These are phyloP conservation scores for Heterobasidion occidentale DNA, from an alignment of 1,284 basidiomycete genomes.

Conservation along the genomic window DNA sequence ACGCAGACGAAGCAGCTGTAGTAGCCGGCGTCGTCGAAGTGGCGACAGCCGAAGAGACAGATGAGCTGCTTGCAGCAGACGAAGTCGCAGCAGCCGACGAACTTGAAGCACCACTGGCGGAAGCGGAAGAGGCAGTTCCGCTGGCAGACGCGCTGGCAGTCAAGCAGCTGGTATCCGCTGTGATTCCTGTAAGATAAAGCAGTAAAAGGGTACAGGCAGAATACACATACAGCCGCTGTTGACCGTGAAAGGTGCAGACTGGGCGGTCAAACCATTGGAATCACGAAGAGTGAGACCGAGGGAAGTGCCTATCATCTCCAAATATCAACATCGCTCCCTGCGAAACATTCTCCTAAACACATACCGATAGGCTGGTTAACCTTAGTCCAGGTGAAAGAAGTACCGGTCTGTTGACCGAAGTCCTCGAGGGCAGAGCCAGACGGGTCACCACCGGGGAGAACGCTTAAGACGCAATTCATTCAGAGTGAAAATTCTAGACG, in stretches of 20 bases:
- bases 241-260: conserved; percentile 45
- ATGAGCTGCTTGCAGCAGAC: conserved; percentile 4
- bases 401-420: background rate
- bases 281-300: conserved; percentile 50
- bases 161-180: conserved; percentile 27
- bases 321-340: no score
- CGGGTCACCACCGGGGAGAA: conserved; percentile 2
- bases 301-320: conserved; percentile 26
- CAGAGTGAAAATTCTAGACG: background rate
- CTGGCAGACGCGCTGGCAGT: conserved; percentile 13
- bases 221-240: conserved; percentile 31
- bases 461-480: background rate
- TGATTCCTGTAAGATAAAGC: background rate
- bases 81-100: conserved; percentile 8
- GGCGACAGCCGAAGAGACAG: conserved; percentile 6
- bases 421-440: background rate
- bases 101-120: conserved; percentile 5
- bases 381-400: background rate
- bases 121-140: background rate
- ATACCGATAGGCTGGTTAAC: conserved; percentile 3
- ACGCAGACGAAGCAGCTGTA: conserved; percentile 12
- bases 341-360: background rate
- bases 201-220: conserved; percentile 4
- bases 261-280: conserved; percentile 32
- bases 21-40: conserved; percentile 12